Evolutionary conservation across 2,329 filamentous ascomycete genomes (phyloP).

Genomic region (Stagonosporopsis cucurbitacearum): DNA sequence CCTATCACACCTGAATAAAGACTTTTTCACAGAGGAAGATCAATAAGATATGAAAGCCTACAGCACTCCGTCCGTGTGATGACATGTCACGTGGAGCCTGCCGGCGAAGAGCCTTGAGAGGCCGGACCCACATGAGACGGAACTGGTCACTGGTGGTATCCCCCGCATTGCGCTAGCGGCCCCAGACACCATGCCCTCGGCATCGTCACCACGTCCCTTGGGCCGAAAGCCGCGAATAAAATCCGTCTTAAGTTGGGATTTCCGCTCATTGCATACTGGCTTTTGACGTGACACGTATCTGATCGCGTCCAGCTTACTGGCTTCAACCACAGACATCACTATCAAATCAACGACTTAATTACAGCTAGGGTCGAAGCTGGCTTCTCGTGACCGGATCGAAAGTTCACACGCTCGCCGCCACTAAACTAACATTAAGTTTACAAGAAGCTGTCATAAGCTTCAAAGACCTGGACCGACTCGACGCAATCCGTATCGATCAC

Average conservation of each 20-base stretch:
- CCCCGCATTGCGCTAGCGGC: conserved; percentile 25
- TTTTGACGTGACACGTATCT: too few relatives aligned
- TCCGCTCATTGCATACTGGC: neutral
- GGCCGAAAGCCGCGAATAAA: conserved; percentile 13
- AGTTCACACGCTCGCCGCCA: neutral
- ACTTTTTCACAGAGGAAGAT: too few relatives aligned
- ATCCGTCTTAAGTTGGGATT: neutral
- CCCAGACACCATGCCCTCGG: conserved; percentile 21
- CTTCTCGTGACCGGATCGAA: neutral
- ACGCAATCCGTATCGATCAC: neutral
- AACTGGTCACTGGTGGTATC: too few relatives aligned
- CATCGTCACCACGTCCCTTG: conserved; percentile 24
- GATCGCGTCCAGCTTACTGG: neutral
- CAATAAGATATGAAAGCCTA: too few relatives aligned
- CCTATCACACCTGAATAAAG: too few relatives aligned
- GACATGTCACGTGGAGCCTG: neutral
- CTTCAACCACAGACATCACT: neutral
- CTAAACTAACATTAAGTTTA: neutral
- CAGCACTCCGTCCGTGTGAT: too few relatives aligned
- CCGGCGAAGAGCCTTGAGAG: neutral
- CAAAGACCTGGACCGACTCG: neutral
- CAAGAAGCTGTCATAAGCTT: neutral
- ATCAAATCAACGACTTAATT: neutral
- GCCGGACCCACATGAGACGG: neutral
- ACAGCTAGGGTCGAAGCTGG: neutral